Evolutionary conservation across 208 protist genomes (phyloP).

Genomic region (Wallacemonas rigidus): DNA sequence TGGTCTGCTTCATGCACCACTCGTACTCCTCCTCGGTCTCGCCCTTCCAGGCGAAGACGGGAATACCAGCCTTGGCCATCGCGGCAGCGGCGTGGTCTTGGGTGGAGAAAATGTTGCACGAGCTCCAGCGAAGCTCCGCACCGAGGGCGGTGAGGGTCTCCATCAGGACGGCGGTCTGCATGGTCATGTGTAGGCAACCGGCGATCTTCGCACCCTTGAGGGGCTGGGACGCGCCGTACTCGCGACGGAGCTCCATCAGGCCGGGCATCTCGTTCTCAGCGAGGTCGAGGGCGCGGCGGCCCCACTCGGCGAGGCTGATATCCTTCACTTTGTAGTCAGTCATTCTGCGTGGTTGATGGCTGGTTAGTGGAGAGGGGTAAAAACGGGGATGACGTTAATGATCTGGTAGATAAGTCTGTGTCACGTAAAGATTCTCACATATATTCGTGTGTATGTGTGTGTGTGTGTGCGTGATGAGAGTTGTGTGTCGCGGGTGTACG

Average conservation of each 20-base stretch:
- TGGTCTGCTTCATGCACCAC: constrained; percentile 97
- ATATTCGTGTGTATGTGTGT: constrained; percentile 1
- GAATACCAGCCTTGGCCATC: constrained; percentile 91
- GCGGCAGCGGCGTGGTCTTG: constrained; percentile 92
- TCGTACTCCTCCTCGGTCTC: constrained; percentile 99
- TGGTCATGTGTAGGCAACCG: constrained; percentile 99
- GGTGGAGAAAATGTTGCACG: constrained; percentile 99
- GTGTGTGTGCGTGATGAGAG: background rate
- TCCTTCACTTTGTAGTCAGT: constrained; percentile 96
- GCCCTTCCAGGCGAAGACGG: constrained; percentile 99
- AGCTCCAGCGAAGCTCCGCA: constrained; percentile 97
- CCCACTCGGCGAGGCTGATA: constrained; percentile 96
- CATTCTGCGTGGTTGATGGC: constrained; percentile 31
- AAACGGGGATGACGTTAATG: background rate
- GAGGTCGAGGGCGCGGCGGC: constrained; percentile 97
- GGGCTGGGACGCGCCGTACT: constrained; percentile 91
- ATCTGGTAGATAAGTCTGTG: constrained; percentile 1
- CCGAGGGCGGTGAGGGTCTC: constrained; percentile 98
- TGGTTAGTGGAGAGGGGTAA: background rate
- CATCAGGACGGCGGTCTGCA: constrained; percentile 99
- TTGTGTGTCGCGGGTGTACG: no score
- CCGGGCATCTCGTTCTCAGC: constrained; percentile 99
- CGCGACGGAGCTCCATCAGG: constrained; percentile 96
- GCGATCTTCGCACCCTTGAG: constrained; percentile 97
- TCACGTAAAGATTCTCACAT: constrained; percentile 8